Evolutionary conservation across 495 filamentous ascomycete genomes (phyloP).

Genomic region (Tuber umbilicatum): DNA sequence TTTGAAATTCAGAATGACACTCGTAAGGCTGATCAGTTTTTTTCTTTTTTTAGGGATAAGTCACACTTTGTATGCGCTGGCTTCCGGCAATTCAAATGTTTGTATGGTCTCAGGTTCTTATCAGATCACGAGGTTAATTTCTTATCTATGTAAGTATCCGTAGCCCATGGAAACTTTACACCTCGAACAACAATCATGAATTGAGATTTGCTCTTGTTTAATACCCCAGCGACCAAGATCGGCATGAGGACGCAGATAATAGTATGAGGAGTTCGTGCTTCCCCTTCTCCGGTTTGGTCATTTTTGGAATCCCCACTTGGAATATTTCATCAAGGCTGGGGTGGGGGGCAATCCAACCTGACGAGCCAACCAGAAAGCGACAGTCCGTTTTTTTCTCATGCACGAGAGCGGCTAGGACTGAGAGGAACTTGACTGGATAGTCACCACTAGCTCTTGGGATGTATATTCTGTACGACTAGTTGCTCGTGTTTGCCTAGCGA

Average conservation of each 20-base stretch:
- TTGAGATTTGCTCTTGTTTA: neutral
- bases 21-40: neutral
- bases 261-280: neutral
- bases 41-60: neutral
- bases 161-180: neutral
- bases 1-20: neutral
- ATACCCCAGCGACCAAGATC: neutral
- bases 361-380: neutral
- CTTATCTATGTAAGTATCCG: neutral
- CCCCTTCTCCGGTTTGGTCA: neutral
- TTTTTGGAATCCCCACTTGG: neutral
- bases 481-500: too few relatives aligned
- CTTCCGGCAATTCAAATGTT: neutral
- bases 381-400: neutral
- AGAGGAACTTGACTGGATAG: neutral
- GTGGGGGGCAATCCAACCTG: too few relatives aligned
- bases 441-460: neutral
- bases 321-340: neutral
- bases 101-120: neutral
- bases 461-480: neutral
- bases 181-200: neutral
- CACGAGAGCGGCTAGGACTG: neutral
- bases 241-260: neutral
- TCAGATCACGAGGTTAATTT: neutral
- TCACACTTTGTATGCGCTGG: neutral